Evolutionary conservation across 306 rosid genomes (phyloP).

Genomic region (cucumber (Cucumis sativus)): Cucumber_9930_V3 NC_026658.2:23482501-23483000

Average conservation of each 20-base stretch:
- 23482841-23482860: neutral
- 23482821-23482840: neutral
- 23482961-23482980: neutral
- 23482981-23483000: slow-evolving; percentile 2
- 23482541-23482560: too few relatives aligned
- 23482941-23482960: slow-evolving; percentile 2
- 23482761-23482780: neutral
- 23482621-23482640: too few relatives aligned
- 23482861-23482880: neutral
- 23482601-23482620: too few relatives aligned
- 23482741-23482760: neutral
- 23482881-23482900: slow-evolving; percentile 3
- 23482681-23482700: too few relatives aligned
- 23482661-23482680: too few relatives aligned
- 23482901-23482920: neutral
- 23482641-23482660: too few relatives aligned
- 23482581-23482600: too few relatives aligned
- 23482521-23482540: too few relatives aligned
- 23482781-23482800: neutral
- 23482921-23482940: neutral
- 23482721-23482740: neutral
- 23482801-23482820: too few relatives aligned
- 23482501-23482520: too few relatives aligned
- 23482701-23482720: too few relatives aligned
- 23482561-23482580: too few relatives aligned